These are phyloP conservation scores for Jimgerdemannia flammicorona DNA, from an alignment of 192 early-diverging fungal species.

Conservation along the genomic window DNA sequence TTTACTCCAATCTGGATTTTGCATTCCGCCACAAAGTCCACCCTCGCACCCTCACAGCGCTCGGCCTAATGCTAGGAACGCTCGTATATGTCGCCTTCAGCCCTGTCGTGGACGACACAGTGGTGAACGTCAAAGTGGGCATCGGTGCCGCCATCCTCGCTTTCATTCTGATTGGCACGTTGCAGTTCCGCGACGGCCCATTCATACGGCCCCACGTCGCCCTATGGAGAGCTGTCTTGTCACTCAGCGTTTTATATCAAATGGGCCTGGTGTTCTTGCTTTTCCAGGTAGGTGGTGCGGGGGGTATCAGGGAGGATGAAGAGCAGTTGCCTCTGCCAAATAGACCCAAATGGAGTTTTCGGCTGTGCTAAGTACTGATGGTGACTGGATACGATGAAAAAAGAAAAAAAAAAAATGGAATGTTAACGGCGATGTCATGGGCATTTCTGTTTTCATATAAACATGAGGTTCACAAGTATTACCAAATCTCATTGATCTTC, in stretches of 20 bases:
- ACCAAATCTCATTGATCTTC: neutral
- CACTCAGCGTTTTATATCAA: conserved; percentile 83
- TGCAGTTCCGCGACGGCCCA: conserved; percentile 92
- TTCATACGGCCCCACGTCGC: conserved; percentile 92
- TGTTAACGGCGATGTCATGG: too few relatives aligned
- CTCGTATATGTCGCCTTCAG: conserved; percentile 54
- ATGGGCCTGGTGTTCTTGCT: conserved; percentile 85
- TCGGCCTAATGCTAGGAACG: conserved; percentile 38
- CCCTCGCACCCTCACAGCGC: conserved; percentile 51
- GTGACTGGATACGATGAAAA: neutral
- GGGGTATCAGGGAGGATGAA: neutral
- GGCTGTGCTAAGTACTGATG: too few relatives aligned
- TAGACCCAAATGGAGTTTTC: too few relatives aligned
- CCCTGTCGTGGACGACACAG: conserved; percentile 46
- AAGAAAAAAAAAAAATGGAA: too few relatives aligned
- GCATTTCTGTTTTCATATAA: too few relatives aligned
- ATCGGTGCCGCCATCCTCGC: conserved; percentile 38
- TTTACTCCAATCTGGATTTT: neutral
- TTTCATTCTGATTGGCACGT: conserved; percentile 81
- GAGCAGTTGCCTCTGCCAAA: neutral
- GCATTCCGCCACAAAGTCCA: conserved; percentile 29
- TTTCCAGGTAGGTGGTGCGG: conserved; percentile 66
- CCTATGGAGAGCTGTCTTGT: conserved; percentile 87
- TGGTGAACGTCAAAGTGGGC: conserved; percentile 51
- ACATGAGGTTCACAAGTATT: neutral